These are phyloP conservation scores for Halophytophthora polymorphica DNA, from an alignment of 352 stramenopile species.

Conservation along the genomic window DNA sequence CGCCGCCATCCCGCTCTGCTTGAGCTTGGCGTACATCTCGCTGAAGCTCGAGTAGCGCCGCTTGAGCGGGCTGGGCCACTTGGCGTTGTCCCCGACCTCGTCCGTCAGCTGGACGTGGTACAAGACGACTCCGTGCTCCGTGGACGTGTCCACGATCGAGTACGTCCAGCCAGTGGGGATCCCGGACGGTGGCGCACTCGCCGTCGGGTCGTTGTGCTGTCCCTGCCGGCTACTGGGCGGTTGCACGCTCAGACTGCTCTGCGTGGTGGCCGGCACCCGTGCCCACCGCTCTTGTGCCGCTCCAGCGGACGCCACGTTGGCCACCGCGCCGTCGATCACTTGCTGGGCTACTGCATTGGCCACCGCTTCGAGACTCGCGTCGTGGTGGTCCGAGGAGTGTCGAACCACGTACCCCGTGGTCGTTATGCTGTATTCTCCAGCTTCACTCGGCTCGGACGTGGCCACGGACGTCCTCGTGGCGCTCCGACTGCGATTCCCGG, in stretches of 20 bases:
- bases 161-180: conserved; percentile 19
- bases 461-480: conserved; percentile 9
- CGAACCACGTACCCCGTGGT: conserved; percentile 22
- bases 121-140: conserved; percentile 29
- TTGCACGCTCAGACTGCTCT: conserved; percentile 21
- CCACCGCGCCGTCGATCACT: conserved; percentile 15
- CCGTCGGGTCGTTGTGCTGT: conserved; percentile 8
- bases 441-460: conserved; percentile 19
- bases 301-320: background rate
- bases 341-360: conserved; percentile 19
- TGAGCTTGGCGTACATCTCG: conserved; percentile 46
- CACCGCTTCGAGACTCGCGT: conserved; percentile 7
- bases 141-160: conserved; percentile 28
- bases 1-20: conserved; percentile 28
- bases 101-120: conserved; percentile 42
- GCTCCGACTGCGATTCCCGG: conserved; percentile 11
- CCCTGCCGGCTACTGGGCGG: conserved; percentile 13
- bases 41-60: conserved; percentile 56
- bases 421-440: conserved; percentile 24
- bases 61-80: conserved; percentile 28
- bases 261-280: conserved; percentile 4
- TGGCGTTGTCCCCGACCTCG: conserved; percentile 17
- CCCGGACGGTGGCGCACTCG: conserved; percentile 2
- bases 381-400: background rate
- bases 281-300: conserved; percentile 1